Evolutionary conservation across 352 stramenopile genomes (phyloP).

Genomic region (Phytophthora boehmeriae): DNA sequence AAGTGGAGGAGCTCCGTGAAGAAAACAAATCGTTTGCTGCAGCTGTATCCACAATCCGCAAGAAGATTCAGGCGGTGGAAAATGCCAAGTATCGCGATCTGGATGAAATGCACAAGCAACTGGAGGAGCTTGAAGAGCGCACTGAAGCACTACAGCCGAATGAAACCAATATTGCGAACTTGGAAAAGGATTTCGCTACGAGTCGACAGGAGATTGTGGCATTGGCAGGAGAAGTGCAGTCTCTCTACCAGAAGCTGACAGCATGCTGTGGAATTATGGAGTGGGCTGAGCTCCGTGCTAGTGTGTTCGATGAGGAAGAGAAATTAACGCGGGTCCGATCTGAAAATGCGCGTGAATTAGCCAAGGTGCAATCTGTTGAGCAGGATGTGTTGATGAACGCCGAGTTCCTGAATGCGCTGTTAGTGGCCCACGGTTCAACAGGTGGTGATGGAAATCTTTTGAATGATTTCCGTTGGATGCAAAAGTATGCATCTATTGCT

Average conservation of each 20-base stretch:
- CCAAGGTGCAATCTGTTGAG: slow-evolving; percentile 50
- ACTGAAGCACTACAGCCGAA: slow-evolving; percentile 38
- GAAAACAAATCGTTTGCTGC: slow-evolving; percentile 46
- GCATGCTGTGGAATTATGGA: slow-evolving; percentile 64
- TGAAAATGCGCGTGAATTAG: slow-evolving; percentile 40
- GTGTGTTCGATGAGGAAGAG: slow-evolving; percentile 50
- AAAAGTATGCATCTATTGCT: slow-evolving; percentile 57
- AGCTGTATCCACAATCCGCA: slow-evolving; percentile 42
- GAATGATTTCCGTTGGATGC: slow-evolving; percentile 43
- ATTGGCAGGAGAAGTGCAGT: slow-evolving; percentile 51
- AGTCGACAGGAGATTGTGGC: slow-evolving; percentile 55
- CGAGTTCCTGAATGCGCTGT: slow-evolving; percentile 62
- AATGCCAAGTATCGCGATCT: slow-evolving; percentile 47
- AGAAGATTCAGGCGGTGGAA: slow-evolving; percentile 54
- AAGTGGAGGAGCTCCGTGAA: slow-evolving; percentile 47
- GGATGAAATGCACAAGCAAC: slow-evolving; percentile 34
- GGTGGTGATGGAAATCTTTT: slow-evolving; percentile 25
- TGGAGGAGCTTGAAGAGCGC: slow-evolving; percentile 49
- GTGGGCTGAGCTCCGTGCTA: slow-evolving; percentile 55
- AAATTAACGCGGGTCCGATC: slow-evolving; percentile 41
- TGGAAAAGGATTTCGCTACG: slow-evolving; percentile 50
- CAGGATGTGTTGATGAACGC: slow-evolving; percentile 64
- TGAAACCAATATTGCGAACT: slow-evolving; percentile 28
- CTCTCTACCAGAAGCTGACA: slow-evolving; percentile 57
- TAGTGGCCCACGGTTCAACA: slow-evolving; percentile 36